Conservation (phyloP, 495 filamentous ascomycete species). For the Penicillium pancosmium region DNA sequence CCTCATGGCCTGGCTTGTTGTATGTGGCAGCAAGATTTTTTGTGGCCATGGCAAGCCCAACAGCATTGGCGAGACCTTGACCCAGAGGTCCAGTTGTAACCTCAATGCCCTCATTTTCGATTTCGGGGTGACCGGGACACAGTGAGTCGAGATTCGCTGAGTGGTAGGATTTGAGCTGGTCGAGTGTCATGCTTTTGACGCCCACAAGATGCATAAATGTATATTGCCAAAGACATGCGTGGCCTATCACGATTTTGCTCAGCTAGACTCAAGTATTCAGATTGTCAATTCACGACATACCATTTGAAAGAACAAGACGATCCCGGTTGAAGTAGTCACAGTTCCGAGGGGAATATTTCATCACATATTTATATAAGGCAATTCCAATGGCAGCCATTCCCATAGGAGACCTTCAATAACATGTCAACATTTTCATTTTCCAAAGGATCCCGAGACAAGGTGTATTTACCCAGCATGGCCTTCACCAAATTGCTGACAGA, state of each 20-base stretch:
- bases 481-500: conserved; percentile 57
- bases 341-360: conserved; percentile 91
- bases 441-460: neutral
- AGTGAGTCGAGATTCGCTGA: conserved; percentile 48
- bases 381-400: conserved; percentile 80
- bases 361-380: conserved; percentile 84
- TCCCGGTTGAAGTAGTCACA: conserved; percentile 85
- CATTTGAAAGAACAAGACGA: conserved; percentile 77
- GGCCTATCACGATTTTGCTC: conserved; percentile 31
- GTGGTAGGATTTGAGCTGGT: conserved; percentile 58
- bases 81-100: conserved; percentile 47
- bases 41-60: conserved; percentile 59
- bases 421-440: too few species aligned
- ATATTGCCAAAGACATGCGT: conserved; percentile 60
- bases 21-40: conserved; percentile 57
- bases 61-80: conserved; percentile 60
- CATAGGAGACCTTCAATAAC: neutral
- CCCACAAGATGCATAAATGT: conserved; percentile 55
- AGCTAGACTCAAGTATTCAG: neutral
- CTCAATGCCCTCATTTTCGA: neutral
- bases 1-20: conserved; percentile 50
- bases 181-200: conserved; percentile 56
- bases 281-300: conserved; percentile 1
- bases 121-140: conserved; percentile 15
- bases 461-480: conserved; percentile 54